Conservation (phyloP, 2,329 filamentous ascomycete genomes). For the Pyrenophora tritici-repentis region DNA sequence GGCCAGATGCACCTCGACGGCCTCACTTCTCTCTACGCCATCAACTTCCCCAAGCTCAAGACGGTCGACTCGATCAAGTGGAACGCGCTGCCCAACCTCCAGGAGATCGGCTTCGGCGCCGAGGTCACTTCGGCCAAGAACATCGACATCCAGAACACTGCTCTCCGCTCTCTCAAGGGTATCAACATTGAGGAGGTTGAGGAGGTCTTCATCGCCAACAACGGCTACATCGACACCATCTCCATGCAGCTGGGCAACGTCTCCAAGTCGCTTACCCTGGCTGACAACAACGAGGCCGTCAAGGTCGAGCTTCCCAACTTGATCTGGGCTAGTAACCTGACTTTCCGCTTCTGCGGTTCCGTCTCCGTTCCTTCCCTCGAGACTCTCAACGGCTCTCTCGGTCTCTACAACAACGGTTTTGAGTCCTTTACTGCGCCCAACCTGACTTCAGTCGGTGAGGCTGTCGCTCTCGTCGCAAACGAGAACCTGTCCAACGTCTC, state of each 20-base stretch:
- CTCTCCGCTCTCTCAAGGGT: constrained; percentile 75
- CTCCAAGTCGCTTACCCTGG: constrained; percentile 70
- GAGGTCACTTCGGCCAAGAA: constrained; percentile 69
- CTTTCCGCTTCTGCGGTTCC: constrained; percentile 77
- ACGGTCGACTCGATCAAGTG: constrained; percentile 71
- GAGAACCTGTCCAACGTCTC: constrained; percentile 71
- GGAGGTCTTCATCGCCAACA: constrained; percentile 81
- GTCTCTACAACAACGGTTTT: constrained; percentile 82
- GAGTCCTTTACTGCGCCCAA: constrained; percentile 66
- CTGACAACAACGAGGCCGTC: constrained; percentile 77
- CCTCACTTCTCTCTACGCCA: constrained; percentile 69
- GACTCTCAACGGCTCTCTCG: constrained; percentile 76
- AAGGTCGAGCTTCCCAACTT: constrained; percentile 78
- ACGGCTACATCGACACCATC: constrained; percentile 76
- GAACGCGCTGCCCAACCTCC: constrained; percentile 70
- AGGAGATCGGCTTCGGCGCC: constrained; percentile 64
- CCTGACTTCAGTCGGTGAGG: constrained; percentile 68
- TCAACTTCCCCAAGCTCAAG: constrained; percentile 69
- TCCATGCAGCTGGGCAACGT: constrained; percentile 79
- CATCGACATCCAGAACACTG: constrained; percentile 84
- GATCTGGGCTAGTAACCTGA: constrained; percentile 76
- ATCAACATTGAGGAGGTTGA: constrained; percentile 78
- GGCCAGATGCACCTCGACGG: constrained; percentile 72
- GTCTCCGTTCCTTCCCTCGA: constrained; percentile 75
- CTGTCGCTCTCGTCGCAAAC: constrained; percentile 64